These are phyloP conservation scores for Chalara sp. DNA, from an alignment of 2,329 filamentous ascomycete genomes.

Conservation along the genomic window DNA sequence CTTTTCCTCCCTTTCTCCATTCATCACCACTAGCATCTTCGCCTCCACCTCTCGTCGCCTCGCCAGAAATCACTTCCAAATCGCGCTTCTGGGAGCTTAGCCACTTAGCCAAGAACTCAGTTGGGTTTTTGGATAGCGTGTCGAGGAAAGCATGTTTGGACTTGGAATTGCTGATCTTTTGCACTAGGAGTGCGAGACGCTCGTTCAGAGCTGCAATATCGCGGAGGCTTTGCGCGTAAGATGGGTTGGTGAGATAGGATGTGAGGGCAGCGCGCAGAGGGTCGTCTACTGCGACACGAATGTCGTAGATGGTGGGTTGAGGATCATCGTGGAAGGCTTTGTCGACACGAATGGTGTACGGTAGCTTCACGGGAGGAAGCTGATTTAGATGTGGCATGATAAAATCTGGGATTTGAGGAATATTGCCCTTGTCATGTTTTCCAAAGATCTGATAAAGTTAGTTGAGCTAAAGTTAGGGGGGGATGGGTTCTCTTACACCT, in stretches of 20 bases:
- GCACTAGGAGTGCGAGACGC: slow-evolving; percentile 74
- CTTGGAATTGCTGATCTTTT: slow-evolving; percentile 77
- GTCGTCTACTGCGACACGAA: slow-evolving; percentile 79
- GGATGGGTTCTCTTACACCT: slow-evolving; percentile 46
- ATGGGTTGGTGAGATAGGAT: slow-evolving; percentile 60
- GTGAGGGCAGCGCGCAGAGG: slow-evolving; percentile 64
- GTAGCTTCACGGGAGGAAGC: slow-evolving; percentile 73
- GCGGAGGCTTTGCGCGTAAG: slow-evolving; percentile 65
- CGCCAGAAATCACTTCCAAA: slow-evolving; percentile 23
- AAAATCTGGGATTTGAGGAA: slow-evolving; percentile 78
- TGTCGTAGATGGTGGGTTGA: slow-evolving; percentile 79
- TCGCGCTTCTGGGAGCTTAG: slow-evolving; percentile 74
- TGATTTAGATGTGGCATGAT: slow-evolving; percentile 72
- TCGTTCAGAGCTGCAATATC: slow-evolving; percentile 76
- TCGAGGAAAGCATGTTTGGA: slow-evolving; percentile 86
- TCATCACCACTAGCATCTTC: slow-evolving; percentile 54
- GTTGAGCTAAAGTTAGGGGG: background rate
- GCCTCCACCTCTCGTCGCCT: slow-evolving; percentile 44
- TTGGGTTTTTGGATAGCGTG: slow-evolving; percentile 72
- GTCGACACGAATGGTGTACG: slow-evolving; percentile 92
- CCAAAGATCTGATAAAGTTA: too few species aligned
- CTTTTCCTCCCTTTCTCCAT: slow-evolving; percentile 58
- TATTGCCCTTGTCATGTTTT: slow-evolving; percentile 66
- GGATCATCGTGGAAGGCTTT: slow-evolving; percentile 70
- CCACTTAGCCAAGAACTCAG: slow-evolving; percentile 81